Conservation (phyloP, 805 yeast genomes). For the Saccharomycopsis microspora region DNA sequence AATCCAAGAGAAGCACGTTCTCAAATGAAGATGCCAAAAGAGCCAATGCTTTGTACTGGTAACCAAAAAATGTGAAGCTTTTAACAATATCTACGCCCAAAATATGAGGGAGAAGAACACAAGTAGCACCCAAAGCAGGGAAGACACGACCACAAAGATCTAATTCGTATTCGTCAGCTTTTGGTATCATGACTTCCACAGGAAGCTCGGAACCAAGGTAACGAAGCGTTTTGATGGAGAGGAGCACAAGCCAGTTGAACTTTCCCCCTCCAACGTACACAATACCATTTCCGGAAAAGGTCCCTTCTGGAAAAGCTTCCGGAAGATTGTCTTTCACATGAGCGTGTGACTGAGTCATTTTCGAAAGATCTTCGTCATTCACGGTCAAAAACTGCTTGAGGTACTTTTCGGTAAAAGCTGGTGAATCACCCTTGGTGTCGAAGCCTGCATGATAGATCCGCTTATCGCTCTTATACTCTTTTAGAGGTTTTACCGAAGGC, state of each 20-base stretch:
- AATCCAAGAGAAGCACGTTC: slow-evolving; percentile 59
- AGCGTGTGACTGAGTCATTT: slow-evolving; percentile 37
- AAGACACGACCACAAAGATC: slow-evolving; percentile 51
- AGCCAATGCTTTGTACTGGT: slow-evolving; percentile 60
- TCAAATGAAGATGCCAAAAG: slow-evolving; percentile 63
- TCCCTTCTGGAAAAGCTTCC: slow-evolving; percentile 30
- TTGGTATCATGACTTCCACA: slow-evolving; percentile 62
- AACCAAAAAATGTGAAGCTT: slow-evolving; percentile 43
- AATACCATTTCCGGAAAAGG: slow-evolving; percentile 45
- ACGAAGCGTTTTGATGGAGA: slow-evolving; percentile 38
- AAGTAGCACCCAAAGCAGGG: slow-evolving; percentile 51
- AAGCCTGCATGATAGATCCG: slow-evolving; percentile 47
- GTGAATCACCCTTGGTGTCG: slow-evolving; percentile 23
- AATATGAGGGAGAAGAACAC: slow-evolving; percentile 51
- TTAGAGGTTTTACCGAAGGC: slow-evolving; percentile 34
- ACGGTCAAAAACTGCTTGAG: slow-evolving; percentile 38
- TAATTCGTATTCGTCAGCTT: slow-evolving; percentile 53
- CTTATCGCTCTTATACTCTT: slow-evolving; percentile 32
- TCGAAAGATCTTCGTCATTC: slow-evolving; percentile 28
- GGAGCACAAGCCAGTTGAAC: slow-evolving; percentile 42
- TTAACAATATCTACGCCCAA: slow-evolving; percentile 43
- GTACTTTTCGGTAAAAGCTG: slow-evolving; percentile 41
- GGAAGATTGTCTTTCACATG: slow-evolving; percentile 37
- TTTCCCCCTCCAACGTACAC: slow-evolving; percentile 58
- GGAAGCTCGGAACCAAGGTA: slow-evolving; percentile 44